A percentile compares a stretch with the other conserved stretches of the same genome.
These are phyloP conservation scores for Colletotrichum sansevieriae DNA, from an alignment of 2,329 filamentous ascomycete genomes.

Conservation along the genomic window DNA sequence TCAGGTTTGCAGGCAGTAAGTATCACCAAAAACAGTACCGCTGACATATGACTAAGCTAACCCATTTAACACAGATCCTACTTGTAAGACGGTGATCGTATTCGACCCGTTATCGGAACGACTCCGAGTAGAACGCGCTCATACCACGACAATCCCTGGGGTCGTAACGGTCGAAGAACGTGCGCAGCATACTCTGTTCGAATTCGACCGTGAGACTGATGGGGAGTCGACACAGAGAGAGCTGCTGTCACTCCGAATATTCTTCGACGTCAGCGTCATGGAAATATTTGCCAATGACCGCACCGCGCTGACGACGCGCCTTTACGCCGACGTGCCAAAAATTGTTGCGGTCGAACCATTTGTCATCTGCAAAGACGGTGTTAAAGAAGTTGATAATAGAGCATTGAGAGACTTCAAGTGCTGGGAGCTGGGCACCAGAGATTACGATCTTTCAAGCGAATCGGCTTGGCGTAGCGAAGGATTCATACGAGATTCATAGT, in stretches of 20 bases:
- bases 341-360: background rate
- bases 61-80: too few species aligned
- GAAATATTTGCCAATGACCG: background rate
- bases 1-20: background rate
- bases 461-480: too few species aligned
- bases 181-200: constrained; percentile 8
- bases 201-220: background rate
- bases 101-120: background rate
- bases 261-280: background rate
- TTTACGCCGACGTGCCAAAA: background rate
- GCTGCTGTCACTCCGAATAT: background rate
- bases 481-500: too few species aligned
- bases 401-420: background rate
- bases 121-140: background rate
- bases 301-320: background rate
- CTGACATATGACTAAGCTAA: too few species aligned
- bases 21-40: too few species aligned
- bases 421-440: background rate
- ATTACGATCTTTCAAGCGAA: too few species aligned
- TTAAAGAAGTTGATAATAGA: background rate
- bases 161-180: background rate
- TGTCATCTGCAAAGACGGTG: background rate
- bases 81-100: background rate
- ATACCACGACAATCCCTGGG: background rate
- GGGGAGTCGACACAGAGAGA: background rate